phyloP scores from a whole-genome alignment of 2,329 filamentous ascomycete species.

The Huntiella omanensis region DNA sequence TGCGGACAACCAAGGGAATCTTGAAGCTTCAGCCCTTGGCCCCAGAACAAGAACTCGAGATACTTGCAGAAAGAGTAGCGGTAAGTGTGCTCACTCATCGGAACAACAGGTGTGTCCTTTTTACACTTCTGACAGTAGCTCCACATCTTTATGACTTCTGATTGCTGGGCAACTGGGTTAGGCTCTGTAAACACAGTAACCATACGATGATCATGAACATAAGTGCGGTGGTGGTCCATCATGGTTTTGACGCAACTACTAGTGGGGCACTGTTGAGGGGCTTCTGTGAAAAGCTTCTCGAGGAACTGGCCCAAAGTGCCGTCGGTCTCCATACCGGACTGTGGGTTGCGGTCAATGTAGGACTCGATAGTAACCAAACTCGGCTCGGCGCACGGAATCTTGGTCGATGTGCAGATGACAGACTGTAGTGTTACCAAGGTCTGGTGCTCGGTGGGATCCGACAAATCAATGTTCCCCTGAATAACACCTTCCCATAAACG shows the following conservation, averaged over 20 bases:
- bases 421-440: slow-evolving; percentile 92
- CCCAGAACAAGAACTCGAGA: slow-evolving; percentile 94
- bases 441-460: slow-evolving; percentile 88
- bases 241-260: slow-evolving; percentile 78
- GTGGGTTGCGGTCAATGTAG: slow-evolving; percentile 79
- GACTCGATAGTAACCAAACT: slow-evolving; percentile 80
- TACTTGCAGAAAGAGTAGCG: slow-evolving; percentile 99
- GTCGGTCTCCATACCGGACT: slow-evolving; percentile 55
- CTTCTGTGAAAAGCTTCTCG: slow-evolving; percentile 65
- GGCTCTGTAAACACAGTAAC: slow-evolving; percentile 74
- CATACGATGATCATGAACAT: slow-evolving; percentile 88
- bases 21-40: slow-evolving; percentile 56
- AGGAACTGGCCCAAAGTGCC: slow-evolving; percentile 91
- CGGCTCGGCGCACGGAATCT: slow-evolving; percentile 81
- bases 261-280: slow-evolving; percentile 58
- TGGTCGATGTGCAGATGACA: slow-evolving; percentile 80
- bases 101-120: slow-evolving; percentile 71
- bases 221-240: slow-evolving; percentile 85
- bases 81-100: slow-evolving; percentile 89
- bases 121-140: slow-evolving; percentile 85
- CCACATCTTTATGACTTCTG: slow-evolving; percentile 79
- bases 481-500: slow-evolving; percentile 94
- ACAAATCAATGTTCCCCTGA: slow-evolving; percentile 70
- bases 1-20: slow-evolving; percentile 61
- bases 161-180: slow-evolving; percentile 25